phyloP scores from a whole-genome alignment of 2,329 filamentous ascomycete species.

The Pseudocercospora vitis region DNA sequence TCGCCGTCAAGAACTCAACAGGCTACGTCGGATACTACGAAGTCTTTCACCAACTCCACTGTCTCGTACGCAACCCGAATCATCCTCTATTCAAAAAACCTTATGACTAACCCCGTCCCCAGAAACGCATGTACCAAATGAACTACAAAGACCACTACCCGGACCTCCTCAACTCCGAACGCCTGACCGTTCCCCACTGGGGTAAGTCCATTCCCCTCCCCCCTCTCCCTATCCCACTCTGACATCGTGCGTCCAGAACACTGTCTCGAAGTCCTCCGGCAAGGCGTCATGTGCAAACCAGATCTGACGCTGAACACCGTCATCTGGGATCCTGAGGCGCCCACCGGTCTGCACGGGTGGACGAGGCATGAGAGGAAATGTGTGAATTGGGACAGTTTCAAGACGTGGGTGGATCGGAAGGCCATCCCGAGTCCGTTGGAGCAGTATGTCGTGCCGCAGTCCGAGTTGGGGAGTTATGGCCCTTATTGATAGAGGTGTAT shows the following conservation, averaged over 20 bases:
- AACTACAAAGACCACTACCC: slow-evolving; percentile 14
- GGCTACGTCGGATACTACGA: slow-evolving; percentile 19
- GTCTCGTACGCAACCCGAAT: slow-evolving; percentile 7
- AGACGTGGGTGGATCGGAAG: slow-evolving; percentile 13
- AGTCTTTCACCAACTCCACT: slow-evolving; percentile 19
- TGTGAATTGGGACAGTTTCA: slow-evolving; percentile 15
- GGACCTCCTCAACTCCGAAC: slow-evolving; percentile 7
- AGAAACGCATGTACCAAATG: slow-evolving; percentile 22
- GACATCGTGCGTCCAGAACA: slow-evolving; percentile 6
- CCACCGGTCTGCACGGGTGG: slow-evolving; percentile 10
- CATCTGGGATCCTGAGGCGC: slow-evolving; percentile 11
- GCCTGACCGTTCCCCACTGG: slow-evolving; percentile 12
- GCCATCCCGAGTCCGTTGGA: slow-evolving; percentile 12
- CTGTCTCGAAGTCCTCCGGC: slow-evolving; percentile 16
- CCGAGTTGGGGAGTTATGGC: slow-evolving; percentile 1
- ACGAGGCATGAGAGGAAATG: slow-evolving; percentile 11
- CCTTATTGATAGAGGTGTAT: background rate
- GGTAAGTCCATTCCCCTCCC: background rate
- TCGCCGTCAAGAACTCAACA: slow-evolving; percentile 5
- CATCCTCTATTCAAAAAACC: background rate
- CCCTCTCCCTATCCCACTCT: background rate
- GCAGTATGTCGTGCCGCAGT: slow-evolving; percentile 4
- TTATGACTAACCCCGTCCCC: background rate
- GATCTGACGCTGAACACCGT: slow-evolving; percentile 18
- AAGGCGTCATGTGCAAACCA: slow-evolving; percentile 17